Evolutionary conservation across 352 stramenopile genomes (phyloP).

Genomic region (Peronosclerospora sorghi): DNA sequence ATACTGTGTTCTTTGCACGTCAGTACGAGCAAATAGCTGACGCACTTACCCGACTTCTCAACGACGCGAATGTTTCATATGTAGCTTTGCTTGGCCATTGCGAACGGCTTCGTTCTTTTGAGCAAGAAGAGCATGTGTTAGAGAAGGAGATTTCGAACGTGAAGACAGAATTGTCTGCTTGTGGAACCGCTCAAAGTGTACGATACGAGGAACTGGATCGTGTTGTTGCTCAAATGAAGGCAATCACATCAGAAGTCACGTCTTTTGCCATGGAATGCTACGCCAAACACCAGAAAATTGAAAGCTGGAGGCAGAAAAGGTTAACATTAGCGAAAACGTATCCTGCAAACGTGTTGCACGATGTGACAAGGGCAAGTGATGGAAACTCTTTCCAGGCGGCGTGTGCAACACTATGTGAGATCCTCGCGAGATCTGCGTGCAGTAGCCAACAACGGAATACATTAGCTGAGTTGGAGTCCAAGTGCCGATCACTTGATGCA

Average conservation of each 20-base stretch:
- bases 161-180: conserved; percentile 4
- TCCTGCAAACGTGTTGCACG: conserved; percentile 2
- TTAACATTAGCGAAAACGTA: conserved; percentile 13
- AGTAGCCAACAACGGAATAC: conserved; percentile 11
- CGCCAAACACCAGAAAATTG: conserved; percentile 39
- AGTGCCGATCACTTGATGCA: conserved; percentile 21
- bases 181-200: conserved; percentile 3
- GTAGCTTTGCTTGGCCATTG: conserved; percentile 10
- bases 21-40: conserved; percentile 21
- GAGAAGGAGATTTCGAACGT: conserved; percentile 3
- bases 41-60: conserved; percentile 10
- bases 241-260: conserved; percentile 12
- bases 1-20: conserved; percentile 37
- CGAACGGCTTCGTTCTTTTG: conserved; percentile 11
- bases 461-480: conserved; percentile 16
- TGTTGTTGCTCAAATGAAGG: conserved; percentile 1
- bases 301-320: conserved; percentile 24
- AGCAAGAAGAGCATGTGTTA: conserved; percentile 18
- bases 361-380: conserved; percentile 6
- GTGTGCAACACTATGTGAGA: conserved; percentile 5
- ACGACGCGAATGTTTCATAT: conserved; percentile 12
- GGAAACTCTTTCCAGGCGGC: conserved; percentile 20
- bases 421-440: conserved; percentile 5
- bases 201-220: conserved; percentile 4
- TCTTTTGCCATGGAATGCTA: conserved; percentile 37